Conservation (phyloP, 2,329 filamentous ascomycete genomes). For the Sporothrix brunneoviolacea region DNA sequence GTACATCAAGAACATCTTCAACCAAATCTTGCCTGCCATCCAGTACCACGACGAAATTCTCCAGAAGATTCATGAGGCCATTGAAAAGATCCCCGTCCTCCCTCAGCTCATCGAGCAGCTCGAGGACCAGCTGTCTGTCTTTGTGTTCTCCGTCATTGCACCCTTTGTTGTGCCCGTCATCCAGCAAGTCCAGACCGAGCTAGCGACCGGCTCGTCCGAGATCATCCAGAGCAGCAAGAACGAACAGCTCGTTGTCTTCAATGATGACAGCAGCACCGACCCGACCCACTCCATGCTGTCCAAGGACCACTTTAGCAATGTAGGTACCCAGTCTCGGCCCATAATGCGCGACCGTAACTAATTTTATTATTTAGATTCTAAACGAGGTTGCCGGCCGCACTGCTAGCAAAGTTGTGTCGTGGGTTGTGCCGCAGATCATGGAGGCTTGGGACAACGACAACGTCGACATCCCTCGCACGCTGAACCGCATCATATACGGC, state of each 20-base stretch:
- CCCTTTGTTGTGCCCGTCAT: constrained; percentile 84
- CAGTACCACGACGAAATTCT: constrained; percentile 87
- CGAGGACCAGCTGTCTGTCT: constrained; percentile 79
- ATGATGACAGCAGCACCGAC: constrained; percentile 67
- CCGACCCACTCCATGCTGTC: constrained; percentile 94
- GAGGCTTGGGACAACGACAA: constrained; percentile 75
- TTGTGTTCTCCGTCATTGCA: constrained; percentile 86
- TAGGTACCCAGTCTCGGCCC: constrained; percentile 33
- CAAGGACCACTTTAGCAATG: constrained; percentile 90
- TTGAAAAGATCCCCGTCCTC: constrained; percentile 79
- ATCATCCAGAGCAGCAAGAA: constrained; percentile 79
- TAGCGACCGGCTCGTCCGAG: constrained; percentile 77
- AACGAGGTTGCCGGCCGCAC: constrained; percentile 84
- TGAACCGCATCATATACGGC: constrained; percentile 71
- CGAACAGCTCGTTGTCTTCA: constrained; percentile 81
- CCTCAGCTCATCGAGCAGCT: constrained; percentile 81
- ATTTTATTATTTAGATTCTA: constrained; percentile 40
- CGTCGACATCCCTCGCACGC: constrained; percentile 60
- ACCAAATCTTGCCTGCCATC: constrained; percentile 81
- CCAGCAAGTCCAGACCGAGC: constrained; percentile 76
- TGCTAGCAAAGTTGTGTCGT: constrained; percentile 70
- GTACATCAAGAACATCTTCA: constrained; percentile 67
- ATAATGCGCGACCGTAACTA: no score
- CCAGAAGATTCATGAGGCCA: constrained; percentile 67
- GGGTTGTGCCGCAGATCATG: constrained; percentile 86